Evolutionary conservation across 352 stramenopile species (phyloP).

Genomic region (Peronospora belbahrii): DNA sequence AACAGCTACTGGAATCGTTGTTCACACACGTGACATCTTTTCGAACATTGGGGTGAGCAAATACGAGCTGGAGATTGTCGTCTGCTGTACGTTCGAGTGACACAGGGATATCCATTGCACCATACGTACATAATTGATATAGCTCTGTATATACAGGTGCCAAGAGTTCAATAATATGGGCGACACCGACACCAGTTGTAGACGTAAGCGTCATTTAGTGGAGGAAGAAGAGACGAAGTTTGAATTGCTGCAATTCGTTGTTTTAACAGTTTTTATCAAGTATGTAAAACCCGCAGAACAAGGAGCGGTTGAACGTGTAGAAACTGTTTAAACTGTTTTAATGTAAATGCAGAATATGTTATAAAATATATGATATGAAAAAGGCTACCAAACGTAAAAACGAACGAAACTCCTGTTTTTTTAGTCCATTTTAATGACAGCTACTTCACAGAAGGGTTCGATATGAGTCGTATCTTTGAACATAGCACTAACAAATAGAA

Average conservation of each 20-base stretch:
- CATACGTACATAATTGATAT: not conserved
- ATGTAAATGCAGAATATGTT: no score
- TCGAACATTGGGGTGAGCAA: slow-evolving; percentile 16
- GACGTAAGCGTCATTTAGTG: not conserved
- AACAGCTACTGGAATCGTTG: slow-evolving; percentile 29
- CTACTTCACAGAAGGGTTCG: no score
- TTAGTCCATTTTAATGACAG: no score
- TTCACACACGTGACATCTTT: slow-evolving; percentile 46
- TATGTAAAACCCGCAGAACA: no score
- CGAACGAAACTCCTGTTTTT: no score
- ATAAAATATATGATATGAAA: no score
- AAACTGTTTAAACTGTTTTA: no score
- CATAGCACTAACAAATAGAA: not conserved
- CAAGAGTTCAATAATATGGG: slow-evolving; percentile 30
- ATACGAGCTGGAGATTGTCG: slow-evolving; percentile 32
- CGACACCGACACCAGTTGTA: not conserved
- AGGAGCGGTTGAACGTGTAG: no score
- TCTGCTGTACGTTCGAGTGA: slow-evolving; percentile 22
- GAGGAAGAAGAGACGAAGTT: no score
- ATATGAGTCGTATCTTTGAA: not conserved
- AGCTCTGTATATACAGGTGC: slow-evolving; percentile 30
- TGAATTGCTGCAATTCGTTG: not conserved
- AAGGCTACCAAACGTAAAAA: no score
- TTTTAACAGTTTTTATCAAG: not conserved
- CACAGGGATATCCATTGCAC: slow-evolving; percentile 13